phyloP scores from a whole-genome alignment of 352 stramenopile species.

The Phytophthora podocarpi region DNA sequence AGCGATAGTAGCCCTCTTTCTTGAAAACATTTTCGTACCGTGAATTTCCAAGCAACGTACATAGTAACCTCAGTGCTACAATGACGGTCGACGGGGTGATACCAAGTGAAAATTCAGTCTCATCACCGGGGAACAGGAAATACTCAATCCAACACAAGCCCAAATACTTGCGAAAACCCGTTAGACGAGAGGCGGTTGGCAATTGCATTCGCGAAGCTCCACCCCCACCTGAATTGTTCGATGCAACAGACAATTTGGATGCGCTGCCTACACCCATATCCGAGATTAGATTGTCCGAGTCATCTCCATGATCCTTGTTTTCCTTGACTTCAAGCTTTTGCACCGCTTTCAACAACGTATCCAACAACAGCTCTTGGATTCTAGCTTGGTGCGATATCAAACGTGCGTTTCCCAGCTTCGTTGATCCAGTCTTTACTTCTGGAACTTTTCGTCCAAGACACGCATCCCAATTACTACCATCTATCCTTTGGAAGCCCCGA shows the following conservation, averaged over 20 bases:
- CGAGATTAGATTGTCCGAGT: conserved; percentile 6
- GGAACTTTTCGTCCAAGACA: conserved; percentile 1
- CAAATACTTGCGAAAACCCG: conserved; percentile 66
- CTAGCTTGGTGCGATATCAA: conserved; percentile 43
- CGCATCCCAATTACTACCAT: conserved; percentile 6
- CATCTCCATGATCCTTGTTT: conserved; percentile 52
- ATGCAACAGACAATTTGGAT: background rate
- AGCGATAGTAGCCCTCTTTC: conserved; percentile 72
- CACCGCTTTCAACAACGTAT: conserved; percentile 68
- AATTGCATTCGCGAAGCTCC: conserved; percentile 53
- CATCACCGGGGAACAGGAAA: conserved; percentile 55
- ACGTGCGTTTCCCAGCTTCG: background rate
- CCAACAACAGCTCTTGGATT: conserved; percentile 64
- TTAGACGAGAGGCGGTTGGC: conserved; percentile 43
- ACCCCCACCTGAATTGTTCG: conserved; percentile 11
- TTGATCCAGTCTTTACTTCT: background rate
- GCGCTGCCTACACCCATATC: background rate
- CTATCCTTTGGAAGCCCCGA: conserved; percentile 30
- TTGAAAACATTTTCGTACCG: conserved; percentile 63
- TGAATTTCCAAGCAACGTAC: conserved; percentile 44
- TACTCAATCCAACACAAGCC: conserved; percentile 67
- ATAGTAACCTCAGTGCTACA: conserved; percentile 54
- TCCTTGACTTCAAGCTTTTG: conserved; percentile 80
- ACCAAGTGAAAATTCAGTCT: conserved; percentile 35
- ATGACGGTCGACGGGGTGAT: conserved; percentile 60